phyloP scores from a whole-genome alignment of 2,329 filamentous ascomycete genomes.

The Penicillium fuscoglaucum region DNA sequence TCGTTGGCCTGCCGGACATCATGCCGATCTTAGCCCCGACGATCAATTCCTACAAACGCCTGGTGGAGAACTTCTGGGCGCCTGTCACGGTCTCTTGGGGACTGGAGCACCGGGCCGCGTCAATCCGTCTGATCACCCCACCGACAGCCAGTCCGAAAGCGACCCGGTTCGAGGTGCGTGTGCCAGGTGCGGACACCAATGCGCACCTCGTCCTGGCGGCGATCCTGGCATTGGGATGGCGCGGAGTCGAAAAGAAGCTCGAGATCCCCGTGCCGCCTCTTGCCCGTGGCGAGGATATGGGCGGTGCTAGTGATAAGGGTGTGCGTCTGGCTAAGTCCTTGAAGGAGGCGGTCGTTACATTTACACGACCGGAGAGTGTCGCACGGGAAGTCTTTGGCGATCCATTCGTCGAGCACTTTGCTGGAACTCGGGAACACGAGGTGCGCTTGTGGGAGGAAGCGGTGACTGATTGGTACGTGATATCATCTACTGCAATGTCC shows the following conservation, averaged over 20 bases:
- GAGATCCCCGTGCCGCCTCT: conserved; percentile 79
- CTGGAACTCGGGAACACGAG: conserved; percentile 89
- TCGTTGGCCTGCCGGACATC: conserved; percentile 86
- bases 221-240: conserved; percentile 83
- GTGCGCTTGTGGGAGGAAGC: conserved; percentile 89
- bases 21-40: conserved; percentile 96
- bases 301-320: conserved; percentile 69
- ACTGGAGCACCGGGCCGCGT: conserved; percentile 89
- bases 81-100: conserved; percentile 98
- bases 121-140: conserved; percentile 83
- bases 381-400: conserved; percentile 94
- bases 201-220: conserved; percentile 83
- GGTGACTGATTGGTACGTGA: conserved; percentile 88
- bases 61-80: conserved; percentile 99
- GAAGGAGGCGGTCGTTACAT: conserved; percentile 77
- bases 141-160: conserved; percentile 81
- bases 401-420: conserved; percentile 93
- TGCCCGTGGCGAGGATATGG: conserved; percentile 80
- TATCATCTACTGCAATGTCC: neutral
- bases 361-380: conserved; percentile 75
- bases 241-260: conserved; percentile 89
- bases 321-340: conserved; percentile 78
- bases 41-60: conserved; percentile 95
- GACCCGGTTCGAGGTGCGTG: conserved; percentile 88
- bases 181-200: conserved; percentile 92